A percentile compares a stretch with the other conserved stretches of the same genome.
Conservation (phyloP, 345 rosid species). For the Lenwebbia sp. region DNA sequence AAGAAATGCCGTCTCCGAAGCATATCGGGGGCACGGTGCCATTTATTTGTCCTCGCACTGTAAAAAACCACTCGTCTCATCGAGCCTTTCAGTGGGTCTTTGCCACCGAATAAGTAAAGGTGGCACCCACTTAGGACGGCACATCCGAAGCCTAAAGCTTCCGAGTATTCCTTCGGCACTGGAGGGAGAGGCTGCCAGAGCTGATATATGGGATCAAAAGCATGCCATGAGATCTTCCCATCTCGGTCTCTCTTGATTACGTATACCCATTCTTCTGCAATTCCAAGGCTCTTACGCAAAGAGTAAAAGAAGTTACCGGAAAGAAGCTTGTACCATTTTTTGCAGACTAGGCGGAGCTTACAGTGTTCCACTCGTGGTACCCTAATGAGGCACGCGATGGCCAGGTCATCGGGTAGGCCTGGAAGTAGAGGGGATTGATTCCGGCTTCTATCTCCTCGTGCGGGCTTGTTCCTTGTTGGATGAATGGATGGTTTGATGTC, state of each 20-base stretch:
- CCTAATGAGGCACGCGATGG: conserved; percentile 69
- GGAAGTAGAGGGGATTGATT: conserved; percentile 65
- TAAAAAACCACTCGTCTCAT: conserved; percentile 70
- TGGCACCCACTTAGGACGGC: conserved; percentile 74
- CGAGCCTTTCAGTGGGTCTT: conserved; percentile 60
- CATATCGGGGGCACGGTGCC: conserved; percentile 84
- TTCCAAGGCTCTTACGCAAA: conserved; percentile 50
- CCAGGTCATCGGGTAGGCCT: conserved; percentile 76
- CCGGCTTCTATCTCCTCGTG: conserved; percentile 49
- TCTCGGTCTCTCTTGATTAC: conserved; percentile 66
- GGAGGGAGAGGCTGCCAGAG: conserved; percentile 78
- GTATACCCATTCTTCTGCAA: conserved; percentile 73
- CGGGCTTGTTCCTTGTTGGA: conserved; percentile 45
- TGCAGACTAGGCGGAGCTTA: conserved; percentile 65
- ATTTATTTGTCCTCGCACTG: conserved; percentile 64
- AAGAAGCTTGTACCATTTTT: conserved; percentile 63
- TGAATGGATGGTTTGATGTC: conserved; percentile 66
- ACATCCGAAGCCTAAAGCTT: conserved; percentile 69
- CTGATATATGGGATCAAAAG: conserved; percentile 67
- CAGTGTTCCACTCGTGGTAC: conserved; percentile 61
- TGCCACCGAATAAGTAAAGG: conserved; percentile 75
- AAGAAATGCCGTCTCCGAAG: conserved; percentile 62
- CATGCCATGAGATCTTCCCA: conserved; percentile 71
- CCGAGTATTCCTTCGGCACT: conserved; percentile 63
- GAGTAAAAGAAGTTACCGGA: conserved; percentile 62